Evolutionary conservation across 176 grass and related monocot species (phyloP), one percentile per base, ranked within the genome.

Genomic region (Urochloa ruziziensis): DNA sequence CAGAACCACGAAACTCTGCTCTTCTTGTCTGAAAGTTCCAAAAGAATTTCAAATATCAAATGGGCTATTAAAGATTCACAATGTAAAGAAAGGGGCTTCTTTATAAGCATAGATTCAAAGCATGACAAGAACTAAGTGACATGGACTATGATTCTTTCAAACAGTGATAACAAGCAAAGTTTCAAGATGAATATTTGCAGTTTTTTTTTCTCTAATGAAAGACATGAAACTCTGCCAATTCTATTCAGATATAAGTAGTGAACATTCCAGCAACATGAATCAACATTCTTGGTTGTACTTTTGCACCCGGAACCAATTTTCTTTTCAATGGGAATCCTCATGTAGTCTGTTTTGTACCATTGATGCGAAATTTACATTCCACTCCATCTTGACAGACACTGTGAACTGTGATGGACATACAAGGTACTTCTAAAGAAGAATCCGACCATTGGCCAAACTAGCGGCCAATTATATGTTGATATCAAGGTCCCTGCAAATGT

Each of bases 1-100:
- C 91, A 84, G 89, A 88, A 86, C 93, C 91, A 56, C 47, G 85
- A 73, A 96, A 99, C 49, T 99, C 93, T 51, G 91, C 89, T 87
- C 91, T 90, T 99, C 91, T 87, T 74, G 96, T 92, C 96, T 99
- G 91, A 80, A 71, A 86, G 36, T 6, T 67, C n/a, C 30, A 74
- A 86, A 12, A 67, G 4, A 49, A 59, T 86, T 52, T 68, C 34
- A 86, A 57, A 74, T 16, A 59, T 77, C 33, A 70, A 23, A 67
- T 53, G 10, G n/a, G 35, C 68, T 58, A 64, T 47, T 52, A 12
- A 80, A 67, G 23, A 62, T 13, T 42, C n/a, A 58, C 30, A 15
- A 42, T 1, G 43, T 19, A 53, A 2, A 81, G 21, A 48, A 60
- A 73, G 7, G 5, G 18, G 35, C 27, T 69, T 88, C 54, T 56